Conservation (phyloP, 2,329 filamentous ascomycete species). For the Raffaelea deltoideospora region DNA sequence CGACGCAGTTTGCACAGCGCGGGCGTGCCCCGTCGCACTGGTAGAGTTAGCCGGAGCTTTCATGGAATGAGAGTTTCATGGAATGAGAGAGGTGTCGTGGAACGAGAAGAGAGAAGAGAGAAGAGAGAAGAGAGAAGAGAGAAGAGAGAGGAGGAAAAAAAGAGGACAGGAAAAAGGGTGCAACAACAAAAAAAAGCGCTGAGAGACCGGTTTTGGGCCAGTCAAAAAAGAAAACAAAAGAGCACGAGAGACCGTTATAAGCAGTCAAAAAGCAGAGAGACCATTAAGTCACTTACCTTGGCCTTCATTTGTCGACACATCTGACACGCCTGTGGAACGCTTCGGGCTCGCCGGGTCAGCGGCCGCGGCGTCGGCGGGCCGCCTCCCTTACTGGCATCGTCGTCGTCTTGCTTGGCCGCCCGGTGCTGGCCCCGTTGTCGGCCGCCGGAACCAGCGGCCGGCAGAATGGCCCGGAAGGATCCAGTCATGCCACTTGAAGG, state of each 20-base stretch:
- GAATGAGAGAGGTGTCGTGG: neutral
- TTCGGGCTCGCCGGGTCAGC: constrained; percentile 8
- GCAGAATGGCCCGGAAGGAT: constrained; percentile 7
- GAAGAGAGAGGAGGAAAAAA: neutral
- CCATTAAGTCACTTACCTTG: constrained; percentile 12
- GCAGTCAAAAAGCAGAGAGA: neutral
- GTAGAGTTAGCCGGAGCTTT: too few species aligned
- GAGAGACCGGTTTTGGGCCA: too few species aligned
- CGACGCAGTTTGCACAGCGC: constrained; percentile 14
- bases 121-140: neutral
- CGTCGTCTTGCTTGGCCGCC: too few species aligned
- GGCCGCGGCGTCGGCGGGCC: constrained; percentile 2
- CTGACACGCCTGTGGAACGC: constrained; percentile 16
- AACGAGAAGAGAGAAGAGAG: too few species aligned
- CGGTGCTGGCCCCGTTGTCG: too few species aligned
- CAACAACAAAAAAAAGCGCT: too few species aligned
- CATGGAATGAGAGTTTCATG: too few species aligned
- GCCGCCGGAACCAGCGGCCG: too few species aligned
- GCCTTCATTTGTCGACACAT: constrained; percentile 15
- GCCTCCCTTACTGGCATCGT: neutral
- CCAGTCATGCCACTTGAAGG: neutral
- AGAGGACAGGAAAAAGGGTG: too few species aligned
- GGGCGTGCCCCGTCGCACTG: constrained; percentile 19
- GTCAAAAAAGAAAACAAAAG: too few species aligned
- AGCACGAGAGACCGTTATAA: neutral